phyloP scores from a whole-genome alignment of 805 yeast species.

The Millerozyma miso region DNA sequence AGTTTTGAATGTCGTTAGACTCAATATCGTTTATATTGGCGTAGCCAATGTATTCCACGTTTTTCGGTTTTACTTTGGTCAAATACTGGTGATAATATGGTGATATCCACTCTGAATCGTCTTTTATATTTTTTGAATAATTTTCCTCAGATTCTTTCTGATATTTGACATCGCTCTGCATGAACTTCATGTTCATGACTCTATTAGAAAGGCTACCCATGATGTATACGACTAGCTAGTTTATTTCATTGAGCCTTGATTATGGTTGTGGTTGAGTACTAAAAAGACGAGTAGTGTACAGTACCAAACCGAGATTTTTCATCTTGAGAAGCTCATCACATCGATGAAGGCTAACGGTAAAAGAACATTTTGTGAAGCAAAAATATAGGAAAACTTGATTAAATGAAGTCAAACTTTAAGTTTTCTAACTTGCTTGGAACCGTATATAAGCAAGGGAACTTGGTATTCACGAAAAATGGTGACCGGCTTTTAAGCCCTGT shows the following conservation, averaged over 20 bases:
- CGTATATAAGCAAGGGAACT: constrained; percentile 89
- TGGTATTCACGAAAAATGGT: constrained; percentile 84
- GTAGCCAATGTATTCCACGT: constrained; percentile 33
- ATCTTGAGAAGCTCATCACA: constrained; percentile 8
- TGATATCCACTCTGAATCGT: constrained; percentile 50
- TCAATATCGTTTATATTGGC: constrained; percentile 33
- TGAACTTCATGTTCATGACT: constrained; percentile 79
- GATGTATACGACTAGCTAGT: neutral
- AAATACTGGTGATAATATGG: constrained; percentile 27
- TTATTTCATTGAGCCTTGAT: too few relatives aligned
- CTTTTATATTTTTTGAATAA: constrained; percentile 37
- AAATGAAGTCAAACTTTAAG: constrained; percentile 84
- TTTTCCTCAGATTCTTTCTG: constrained; percentile 31
- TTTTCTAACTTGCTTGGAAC: constrained; percentile 90
- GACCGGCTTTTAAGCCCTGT: constrained; percentile 82
- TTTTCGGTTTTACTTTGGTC: constrained; percentile 20
- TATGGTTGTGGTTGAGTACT: neutral
- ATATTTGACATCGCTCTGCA: constrained; percentile 38
- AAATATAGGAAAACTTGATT: neutral
- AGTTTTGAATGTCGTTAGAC: constrained; percentile 14
- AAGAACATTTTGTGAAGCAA: neutral
- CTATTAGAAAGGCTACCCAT: constrained; percentile 51
- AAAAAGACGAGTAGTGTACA: constrained; percentile 3
- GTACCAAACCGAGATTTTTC: constrained; percentile 4
- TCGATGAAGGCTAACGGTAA: neutral